These are phyloP conservation scores for Mortierella sp. DNA, from an alignment of 371 early-diverging fungal genomes.

Conservation along the genomic window DNA sequence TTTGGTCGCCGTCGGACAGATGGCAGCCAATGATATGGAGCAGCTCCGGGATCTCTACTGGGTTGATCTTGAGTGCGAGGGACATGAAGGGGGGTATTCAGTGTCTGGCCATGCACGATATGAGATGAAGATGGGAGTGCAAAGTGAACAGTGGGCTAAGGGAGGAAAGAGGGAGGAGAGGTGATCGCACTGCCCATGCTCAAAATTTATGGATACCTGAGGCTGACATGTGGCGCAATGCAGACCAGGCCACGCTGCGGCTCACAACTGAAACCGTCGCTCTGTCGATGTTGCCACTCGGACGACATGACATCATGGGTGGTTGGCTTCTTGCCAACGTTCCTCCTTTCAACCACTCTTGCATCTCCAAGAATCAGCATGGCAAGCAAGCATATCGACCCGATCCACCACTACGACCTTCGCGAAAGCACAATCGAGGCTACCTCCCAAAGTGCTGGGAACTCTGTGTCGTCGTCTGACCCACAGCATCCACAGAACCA, in stretches of 20 bases:
- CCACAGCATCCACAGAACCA: slow-evolving; percentile 1
- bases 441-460: slow-evolving; percentile 3
- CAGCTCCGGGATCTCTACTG: slow-evolving; percentile 41
- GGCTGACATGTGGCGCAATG: no score
- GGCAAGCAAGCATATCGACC: slow-evolving; percentile 15
- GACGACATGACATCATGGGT: neutral
- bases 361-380: slow-evolving; percentile 5
- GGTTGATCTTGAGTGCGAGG: slow-evolving; percentile 21
- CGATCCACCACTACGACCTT: slow-evolving; percentile 22
- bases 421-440: slow-evolving; percentile 34
- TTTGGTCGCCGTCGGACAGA: slow-evolving; percentile 24
- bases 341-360: neutral
- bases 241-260: no score
- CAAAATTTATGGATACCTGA: no score
- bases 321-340: no score
- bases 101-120: neutral
- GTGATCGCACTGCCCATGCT: no score
- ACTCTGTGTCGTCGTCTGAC: neutral
- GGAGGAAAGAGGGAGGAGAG: neutral
- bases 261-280: no score
- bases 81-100: slow-evolving; percentile 13
- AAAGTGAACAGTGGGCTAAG: neutral
- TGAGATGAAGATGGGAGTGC: neutral
- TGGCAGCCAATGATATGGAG: slow-evolving; percentile 25
- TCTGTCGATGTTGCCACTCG: neutral